Conservation (phyloP, 352 stramenopile genomes). For the Heterotrichella gracilis region DNA sequence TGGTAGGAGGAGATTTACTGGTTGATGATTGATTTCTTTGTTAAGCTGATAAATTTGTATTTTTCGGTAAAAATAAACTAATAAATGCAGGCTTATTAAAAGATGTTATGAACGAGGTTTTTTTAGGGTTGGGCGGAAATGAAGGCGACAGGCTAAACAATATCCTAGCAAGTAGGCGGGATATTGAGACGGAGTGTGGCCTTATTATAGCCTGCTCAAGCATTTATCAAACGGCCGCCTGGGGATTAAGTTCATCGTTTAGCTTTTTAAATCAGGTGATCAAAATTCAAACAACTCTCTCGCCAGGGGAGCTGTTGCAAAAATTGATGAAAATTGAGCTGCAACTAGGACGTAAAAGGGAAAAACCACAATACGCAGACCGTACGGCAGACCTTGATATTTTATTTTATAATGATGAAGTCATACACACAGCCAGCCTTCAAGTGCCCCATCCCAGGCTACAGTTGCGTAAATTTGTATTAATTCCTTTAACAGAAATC, state of each 20-base stretch:
- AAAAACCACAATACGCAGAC: not conserved
- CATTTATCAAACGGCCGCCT: not conserved
- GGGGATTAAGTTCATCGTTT: not conserved
- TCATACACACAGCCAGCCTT: not conserved
- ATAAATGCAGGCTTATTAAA: not conserved
- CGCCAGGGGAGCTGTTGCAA: not conserved
- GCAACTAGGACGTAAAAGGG: not conserved
- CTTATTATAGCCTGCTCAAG: not conserved
- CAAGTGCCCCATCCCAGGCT: not conserved
- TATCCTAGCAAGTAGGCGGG: not conserved
- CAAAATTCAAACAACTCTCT: not conserved
- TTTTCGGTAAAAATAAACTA: not conserved
- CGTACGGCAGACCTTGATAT: not conserved
- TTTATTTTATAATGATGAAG: not conserved
- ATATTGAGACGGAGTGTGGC: not conserved
- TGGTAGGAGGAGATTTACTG: no score
- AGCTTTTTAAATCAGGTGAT: not conserved
- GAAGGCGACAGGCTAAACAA: no score
- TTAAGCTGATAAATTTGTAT: no score
- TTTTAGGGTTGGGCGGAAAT: not conserved
- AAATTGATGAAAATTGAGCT: not conserved
- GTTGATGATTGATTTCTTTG: no score
- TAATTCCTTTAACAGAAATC: not conserved
- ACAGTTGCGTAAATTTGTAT: not conserved
- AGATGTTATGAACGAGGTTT: not conserved